These are phyloP conservation scores for Nothopassalora personata DNA, from an alignment of 2,329 filamentous ascomycete species.

Conservation along the genomic window DNA sequence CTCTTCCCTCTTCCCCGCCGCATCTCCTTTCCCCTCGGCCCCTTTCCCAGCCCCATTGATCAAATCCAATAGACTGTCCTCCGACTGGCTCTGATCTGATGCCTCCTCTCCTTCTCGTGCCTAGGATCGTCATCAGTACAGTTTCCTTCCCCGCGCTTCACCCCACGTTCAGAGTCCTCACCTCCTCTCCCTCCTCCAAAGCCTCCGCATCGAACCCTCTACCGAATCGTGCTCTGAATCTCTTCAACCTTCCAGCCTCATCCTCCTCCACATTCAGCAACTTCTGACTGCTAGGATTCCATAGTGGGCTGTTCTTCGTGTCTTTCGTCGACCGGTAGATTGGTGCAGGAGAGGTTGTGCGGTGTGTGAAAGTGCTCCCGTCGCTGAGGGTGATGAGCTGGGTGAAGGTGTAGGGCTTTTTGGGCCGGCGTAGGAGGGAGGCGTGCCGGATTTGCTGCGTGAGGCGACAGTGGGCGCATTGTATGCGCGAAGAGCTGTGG, in stretches of 20 bases:
- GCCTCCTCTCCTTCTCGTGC: conserved; percentile 47
- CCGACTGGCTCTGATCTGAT: conserved; percentile 37
- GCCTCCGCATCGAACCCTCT: conserved; percentile 67
- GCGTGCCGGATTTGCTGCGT: conserved; percentile 66
- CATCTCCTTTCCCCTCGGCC: conserved; percentile 37
- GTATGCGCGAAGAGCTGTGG: conserved; percentile 13
- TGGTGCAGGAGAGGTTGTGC: conserved; percentile 66
- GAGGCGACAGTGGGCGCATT: conserved; percentile 12
- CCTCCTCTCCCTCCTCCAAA: conserved; percentile 26
- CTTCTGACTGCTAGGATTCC: conserved; percentile 80
- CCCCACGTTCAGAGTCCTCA: conserved; percentile 6
- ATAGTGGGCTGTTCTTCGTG: conserved; percentile 79
- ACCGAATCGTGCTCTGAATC: conserved; percentile 81
- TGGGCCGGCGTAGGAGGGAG: conserved; percentile 79
- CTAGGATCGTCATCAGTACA: conserved; percentile 24
- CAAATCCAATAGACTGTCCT: conserved; percentile 54
- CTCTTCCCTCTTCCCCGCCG: conserved; percentile 37
- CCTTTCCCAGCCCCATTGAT: conserved; percentile 44
- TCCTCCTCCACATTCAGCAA: conserved; percentile 88
- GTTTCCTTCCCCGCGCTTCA: neutral
- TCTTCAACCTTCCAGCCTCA: conserved; percentile 82
- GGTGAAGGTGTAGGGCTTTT: conserved; percentile 93
- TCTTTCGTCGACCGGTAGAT: conserved; percentile 68
- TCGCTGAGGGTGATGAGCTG: conserved; percentile 90
- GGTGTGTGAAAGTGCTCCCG: conserved; percentile 75